Base-by-base conservation (phyloP, 768 basidiomycete genomes). In the Exidia glandulosa region DNA sequence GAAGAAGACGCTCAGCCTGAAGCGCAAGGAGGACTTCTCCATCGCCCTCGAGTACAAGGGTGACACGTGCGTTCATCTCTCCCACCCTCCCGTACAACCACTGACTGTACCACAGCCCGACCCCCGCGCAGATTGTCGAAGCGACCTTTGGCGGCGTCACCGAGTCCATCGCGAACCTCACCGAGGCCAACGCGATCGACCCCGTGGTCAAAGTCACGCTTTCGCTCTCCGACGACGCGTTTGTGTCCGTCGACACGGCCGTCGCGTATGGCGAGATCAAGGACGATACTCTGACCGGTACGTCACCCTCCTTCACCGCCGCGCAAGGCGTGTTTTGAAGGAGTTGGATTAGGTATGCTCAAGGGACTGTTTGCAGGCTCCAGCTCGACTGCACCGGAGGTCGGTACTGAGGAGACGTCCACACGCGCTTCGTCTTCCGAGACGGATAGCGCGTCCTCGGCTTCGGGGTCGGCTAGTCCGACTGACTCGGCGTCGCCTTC, bases 121-220 rank as follows among this genome's bases (percentile, higher is more conserved):
- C 85, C 73, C 87, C 89, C 3, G 81, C 80, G 14, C 83, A 85
- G 54, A 81, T 94, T 63, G 75, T 88, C 16, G 86, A 89, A 63
- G 86, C 83, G 25, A 80, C 87, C 19, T 77, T 97, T 60, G 71
- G 69, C 30, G 90, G 88, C 33, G 82, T 98, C 55, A 73, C 79
- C 2, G 84, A 88, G 63, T 92, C 91, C 2, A 72, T 94, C 25
- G 80, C 74, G 32, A 96, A 94, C 70, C 78, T 97, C 56, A 94
- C 93, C 14, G 87, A 88, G 54, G 81, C 82, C 1, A 90, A 89
- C 9, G 88, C 85, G 12, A 71, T 81, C 29, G 90, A 94, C 66
- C 89, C 93, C 2, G 82, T 93, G 14, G 79, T 98, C 66, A 94
- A 93, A 71, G 86, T 91, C 19, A 91, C 89, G 0, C 73, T 97